Base-by-base conservation (phyloP, 805 yeast genomes). In the Suhomyces canberraensis region DNA sequence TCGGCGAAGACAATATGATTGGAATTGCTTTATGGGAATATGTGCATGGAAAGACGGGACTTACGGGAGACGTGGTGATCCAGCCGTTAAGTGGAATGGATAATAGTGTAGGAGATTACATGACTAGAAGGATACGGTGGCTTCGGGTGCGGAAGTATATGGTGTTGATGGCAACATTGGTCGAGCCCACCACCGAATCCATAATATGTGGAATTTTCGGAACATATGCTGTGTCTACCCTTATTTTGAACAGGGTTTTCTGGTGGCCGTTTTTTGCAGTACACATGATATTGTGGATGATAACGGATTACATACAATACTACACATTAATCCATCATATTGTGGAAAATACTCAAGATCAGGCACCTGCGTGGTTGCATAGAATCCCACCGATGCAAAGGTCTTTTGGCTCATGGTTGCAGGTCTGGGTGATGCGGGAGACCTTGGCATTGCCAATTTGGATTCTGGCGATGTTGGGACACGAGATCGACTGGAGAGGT, bases 1-100 rank as follows among this genome's bases (percentile, higher is more conserved):
- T 88, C 51, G 95, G 95, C 4, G 96, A 88, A 55, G 96, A 88
- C 57, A 88, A 88, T 57, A 84, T 87, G 95, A 88, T 88, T 44
- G 95, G 86, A 4, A 87, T 85, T 33, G 85, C 88, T 1, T 54
- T 88, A 13, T 88, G 95, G 95, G 78, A 78, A 33, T 56, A 56
- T 40, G 80, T 84, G 16, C 37, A 50, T 16, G 83, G 85, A 2
- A 66, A 89, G 46, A 85, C 95, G 0, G 89, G 83, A 0, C 68
- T 87, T 70, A 81, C 91, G 1, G 78, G 84, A 1, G 95, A 88
- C 54, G 73, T 78, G 31, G 95, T 80, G 1, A 61, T 85, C 3
- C 96, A 88, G 54, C 96, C 96, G 0, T 47, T 69, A 20, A 52
- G 61, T 37, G 63, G 63, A 6, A 70, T 70, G 19, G 65, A 61